Base-by-base conservation (phyloP, 495 filamentous ascomycete genomes). In the Clavariopsis aquatica region DNA sequence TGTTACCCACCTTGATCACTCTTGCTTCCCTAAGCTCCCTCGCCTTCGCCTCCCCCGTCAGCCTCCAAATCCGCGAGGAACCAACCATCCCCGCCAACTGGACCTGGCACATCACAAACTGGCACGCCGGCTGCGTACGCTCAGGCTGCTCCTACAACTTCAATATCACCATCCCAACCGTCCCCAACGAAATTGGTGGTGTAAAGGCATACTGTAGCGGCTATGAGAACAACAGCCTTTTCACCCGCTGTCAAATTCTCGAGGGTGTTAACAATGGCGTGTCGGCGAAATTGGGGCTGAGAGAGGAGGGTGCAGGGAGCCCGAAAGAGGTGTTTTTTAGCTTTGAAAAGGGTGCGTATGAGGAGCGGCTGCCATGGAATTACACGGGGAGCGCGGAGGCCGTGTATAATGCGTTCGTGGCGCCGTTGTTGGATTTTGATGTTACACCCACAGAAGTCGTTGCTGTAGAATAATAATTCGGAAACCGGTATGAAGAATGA, bases 251-350 rank as follows among this genome's bases (percentile, higher is more conserved):
- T 19, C 24, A 41, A 17, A 31, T 60, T 17, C 28, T 60, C 2
- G 57, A 60, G 46, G 57, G 57, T 7, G 57, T 52, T n/a, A 60
- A 60, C 27, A 60, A 60, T 34, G 57, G 57, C 6, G 57, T 60
- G 3, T 17, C 24, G 1, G 57, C 57, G 2, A 51, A 36, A 13
- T 38, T 52, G 6, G 47, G 19, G 10, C 9, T 13, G 36, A 24
- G 43, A 12, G 24, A 20, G 8, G 46, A 52, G 24, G 41, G 24
- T 1, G 46, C 22, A 7, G 27, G 22, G 13, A 41, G 56, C 20
- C 17, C 20, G 15, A 41, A 22, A 7, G 45, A 46, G 3, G 24
- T 19, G 46, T 52, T 52, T 31, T 22, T 60, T 7, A 60, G 57
- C 57, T 60, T 60, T 52, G 17, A 19, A n/a, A 36, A 38, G n/a